Percentiles rank a stretch among this genome's conserved stretches.
These are phyloP conservation scores for Scutellaria minor DNA, from an alignment of 257 asterid genomes.

Conservation along the genomic window DNA sequence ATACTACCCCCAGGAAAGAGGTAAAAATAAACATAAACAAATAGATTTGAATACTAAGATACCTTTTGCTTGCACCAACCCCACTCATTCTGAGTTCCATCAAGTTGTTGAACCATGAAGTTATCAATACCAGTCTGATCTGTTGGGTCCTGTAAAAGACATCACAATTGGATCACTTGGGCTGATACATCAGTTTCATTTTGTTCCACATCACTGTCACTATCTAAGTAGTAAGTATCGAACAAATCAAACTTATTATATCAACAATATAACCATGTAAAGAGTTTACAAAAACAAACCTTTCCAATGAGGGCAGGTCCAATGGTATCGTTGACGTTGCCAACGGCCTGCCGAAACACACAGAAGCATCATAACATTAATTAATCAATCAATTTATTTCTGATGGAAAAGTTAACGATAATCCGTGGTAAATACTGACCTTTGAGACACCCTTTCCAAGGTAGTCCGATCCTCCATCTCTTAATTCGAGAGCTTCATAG, in stretches of 20 bases:
- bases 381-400: not conserved
- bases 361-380: not conserved
- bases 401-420: not conserved
- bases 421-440: constrained; percentile 45
- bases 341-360: constrained; percentile 63
- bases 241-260: not conserved
- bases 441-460: constrained; percentile 98
- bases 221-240: not conserved
- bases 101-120: constrained; percentile 94
- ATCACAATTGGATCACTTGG: constrained; percentile 19
- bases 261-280: not conserved
- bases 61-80: constrained; percentile 99
- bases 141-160: constrained; percentile 69
- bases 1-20: not conserved
- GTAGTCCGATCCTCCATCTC: constrained; percentile 98
- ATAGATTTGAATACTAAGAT: constrained; percentile 18
- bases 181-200: not conserved
- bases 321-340: constrained; percentile 82
- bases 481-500: constrained; percentile 96
- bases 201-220: not conserved
- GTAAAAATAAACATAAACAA: not conserved
- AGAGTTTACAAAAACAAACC: constrained; percentile 50
- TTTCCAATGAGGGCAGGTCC: constrained; percentile 96
- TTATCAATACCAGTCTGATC: constrained; percentile 87
- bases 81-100: constrained; percentile 98